phyloP scores from a whole-genome alignment of 148 eudicot species.

The Simmondsia chinensis region DNA sequence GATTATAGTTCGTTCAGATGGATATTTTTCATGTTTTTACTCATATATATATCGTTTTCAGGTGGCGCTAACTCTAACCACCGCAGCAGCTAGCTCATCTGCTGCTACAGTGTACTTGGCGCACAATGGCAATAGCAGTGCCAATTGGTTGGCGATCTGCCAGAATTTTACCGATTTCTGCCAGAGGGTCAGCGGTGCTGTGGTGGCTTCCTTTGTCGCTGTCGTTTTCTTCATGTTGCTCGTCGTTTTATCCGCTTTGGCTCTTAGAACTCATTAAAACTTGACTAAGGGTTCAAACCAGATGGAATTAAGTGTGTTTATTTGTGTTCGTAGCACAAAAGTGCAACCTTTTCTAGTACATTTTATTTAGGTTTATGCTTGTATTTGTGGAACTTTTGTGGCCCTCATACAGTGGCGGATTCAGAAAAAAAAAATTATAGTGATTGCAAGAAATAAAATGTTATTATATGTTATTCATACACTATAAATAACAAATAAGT shows the following conservation, averaged over 20 bases:
- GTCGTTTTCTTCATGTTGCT: constrained; percentile 33
- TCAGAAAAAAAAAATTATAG: too few species aligned
- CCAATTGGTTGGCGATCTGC: constrained; percentile 75
- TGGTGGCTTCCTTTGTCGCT: constrained; percentile 52
- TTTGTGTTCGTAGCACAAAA: too few species aligned
- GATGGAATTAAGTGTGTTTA: too few species aligned
- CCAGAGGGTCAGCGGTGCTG: constrained; percentile 50
- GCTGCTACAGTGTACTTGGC: constrained; percentile 78
- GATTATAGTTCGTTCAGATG: background rate
- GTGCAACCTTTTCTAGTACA: too few species aligned
- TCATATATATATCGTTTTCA: background rate
- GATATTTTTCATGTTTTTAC: background rate
- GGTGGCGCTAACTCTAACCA: constrained; percentile 41
- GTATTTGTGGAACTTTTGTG: too few species aligned
- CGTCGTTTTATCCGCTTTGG: constrained; percentile 38
- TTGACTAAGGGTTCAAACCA: too few species aligned
- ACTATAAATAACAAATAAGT: too few species aligned
- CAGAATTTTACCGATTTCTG: constrained; percentile 67
- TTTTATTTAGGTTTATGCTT: too few species aligned
- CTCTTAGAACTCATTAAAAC: constrained; percentile 28
- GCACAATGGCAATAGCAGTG: constrained; percentile 50
- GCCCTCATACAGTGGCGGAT: too few species aligned
- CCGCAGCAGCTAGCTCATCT: constrained; percentile 44
- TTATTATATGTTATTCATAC: too few species aligned
- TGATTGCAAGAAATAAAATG: too few species aligned